A percentile compares a stretch with the other conserved stretches of the same genome.
These are phyloP conservation scores for Chaetomidium leptoderma DNA, from an alignment of 495 filamentous ascomycete genomes.

Conservation along the genomic window DNA sequence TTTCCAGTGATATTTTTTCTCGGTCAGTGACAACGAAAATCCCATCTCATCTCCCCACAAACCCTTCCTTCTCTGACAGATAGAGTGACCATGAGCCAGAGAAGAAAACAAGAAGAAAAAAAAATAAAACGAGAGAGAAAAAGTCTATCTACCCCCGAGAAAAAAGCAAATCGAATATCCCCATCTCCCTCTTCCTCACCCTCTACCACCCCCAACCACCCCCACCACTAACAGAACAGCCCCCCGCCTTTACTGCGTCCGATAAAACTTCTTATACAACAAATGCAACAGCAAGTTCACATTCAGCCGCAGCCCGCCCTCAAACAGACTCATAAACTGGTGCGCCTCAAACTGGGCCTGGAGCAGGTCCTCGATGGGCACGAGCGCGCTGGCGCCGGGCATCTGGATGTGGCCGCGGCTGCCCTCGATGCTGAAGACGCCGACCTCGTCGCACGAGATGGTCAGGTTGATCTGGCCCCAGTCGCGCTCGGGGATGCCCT, in stretches of 20 bases:
- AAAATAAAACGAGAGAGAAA: background rate
- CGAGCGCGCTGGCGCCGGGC: slow-evolving; percentile 82
- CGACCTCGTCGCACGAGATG: slow-evolving; percentile 89
- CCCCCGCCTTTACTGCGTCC: slow-evolving; percentile 63
- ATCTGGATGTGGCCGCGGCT: slow-evolving; percentile 92
- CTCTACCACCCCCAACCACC: background rate
- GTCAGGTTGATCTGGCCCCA: slow-evolving; percentile 91
- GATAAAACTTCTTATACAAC: slow-evolving; percentile 97
- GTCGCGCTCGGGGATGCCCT: slow-evolving; percentile 77
- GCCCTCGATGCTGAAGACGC: slow-evolving; percentile 89
- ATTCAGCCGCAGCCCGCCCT: slow-evolving; percentile 80
- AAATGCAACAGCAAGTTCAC: slow-evolving; percentile 94
- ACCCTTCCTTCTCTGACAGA: background rate
- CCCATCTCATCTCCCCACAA: background rate
- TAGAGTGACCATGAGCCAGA: background rate
- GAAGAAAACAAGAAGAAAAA: background rate
- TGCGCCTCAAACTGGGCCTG: slow-evolving; percentile 96
- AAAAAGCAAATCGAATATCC: no score
- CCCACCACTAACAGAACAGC: no score
- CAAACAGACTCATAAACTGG: slow-evolving; percentile 92
- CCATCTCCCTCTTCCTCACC: background rate
- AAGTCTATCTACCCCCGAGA: background rate
- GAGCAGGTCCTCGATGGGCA: slow-evolving; percentile 88
- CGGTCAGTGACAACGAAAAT: background rate
- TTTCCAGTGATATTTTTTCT: background rate